phyloP scores from a whole-genome alignment of 352 stramenopile genomes.

The Chrysophaeum taylorii region DNA sequence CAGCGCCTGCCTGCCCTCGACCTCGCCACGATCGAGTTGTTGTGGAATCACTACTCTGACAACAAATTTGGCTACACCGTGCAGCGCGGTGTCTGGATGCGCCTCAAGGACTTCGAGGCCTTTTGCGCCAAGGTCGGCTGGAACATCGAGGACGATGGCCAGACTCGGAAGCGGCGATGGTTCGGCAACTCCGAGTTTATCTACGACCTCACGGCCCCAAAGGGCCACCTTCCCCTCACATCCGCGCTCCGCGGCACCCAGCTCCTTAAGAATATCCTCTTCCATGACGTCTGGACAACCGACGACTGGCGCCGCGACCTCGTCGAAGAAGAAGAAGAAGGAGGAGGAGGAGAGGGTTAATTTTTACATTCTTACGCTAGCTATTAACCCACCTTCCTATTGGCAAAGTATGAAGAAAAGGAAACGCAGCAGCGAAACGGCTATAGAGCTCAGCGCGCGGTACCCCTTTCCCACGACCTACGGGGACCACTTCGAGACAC shows the following conservation, averaged over 20 bases:
- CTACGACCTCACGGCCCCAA: constrained; percentile 65
- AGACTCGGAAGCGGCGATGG: constrained; percentile 45
- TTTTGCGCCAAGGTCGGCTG: constrained; percentile 65
- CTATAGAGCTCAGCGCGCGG: no score
- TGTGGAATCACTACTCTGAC: constrained; percentile 63
- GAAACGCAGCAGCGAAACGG: no score
- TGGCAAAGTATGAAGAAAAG: no score
- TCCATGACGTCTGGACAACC: constrained; percentile 64
- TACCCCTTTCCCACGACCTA: constrained; percentile 5
- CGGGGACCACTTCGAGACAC: constrained; percentile 26
- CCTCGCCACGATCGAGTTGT: constrained; percentile 64
- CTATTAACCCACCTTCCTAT: no score
- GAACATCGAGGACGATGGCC: constrained; percentile 30
- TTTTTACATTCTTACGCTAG: no score
- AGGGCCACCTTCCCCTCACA: constrained; percentile 66
- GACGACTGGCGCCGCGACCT: constrained; percentile 64
- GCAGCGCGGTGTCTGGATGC: constrained; percentile 56
- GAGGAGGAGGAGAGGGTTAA: constrained; percentile 6
- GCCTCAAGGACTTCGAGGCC: constrained; percentile 57
- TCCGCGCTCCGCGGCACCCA: constrained; percentile 62
- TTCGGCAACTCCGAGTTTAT: constrained; percentile 72
- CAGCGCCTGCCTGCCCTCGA: constrained; percentile 59
- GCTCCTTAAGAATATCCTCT: constrained; percentile 61
- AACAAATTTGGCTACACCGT: constrained; percentile 72
- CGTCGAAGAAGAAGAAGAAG: constrained; percentile 29